A percentile compares a stretch with the other conserved stretches of the same genome.
These are phyloP conservation scores for Nigrospora sphaerica DNA, from an alignment of 2,329 filamentous ascomycete genomes.

Conservation along the genomic window DNA sequence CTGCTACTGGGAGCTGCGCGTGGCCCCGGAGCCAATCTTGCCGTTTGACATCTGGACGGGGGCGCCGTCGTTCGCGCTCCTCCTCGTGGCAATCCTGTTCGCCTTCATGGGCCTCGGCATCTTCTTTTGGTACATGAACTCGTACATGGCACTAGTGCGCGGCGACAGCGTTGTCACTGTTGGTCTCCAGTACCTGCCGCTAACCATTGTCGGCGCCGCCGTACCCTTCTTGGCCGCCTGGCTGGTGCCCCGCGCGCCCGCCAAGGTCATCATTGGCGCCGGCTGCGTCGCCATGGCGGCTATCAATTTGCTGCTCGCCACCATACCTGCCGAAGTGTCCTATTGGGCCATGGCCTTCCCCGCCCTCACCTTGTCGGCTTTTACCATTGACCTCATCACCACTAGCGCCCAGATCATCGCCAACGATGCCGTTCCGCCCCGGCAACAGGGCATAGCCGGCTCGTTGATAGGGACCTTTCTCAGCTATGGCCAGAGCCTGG, in stretches of 20 bases:
- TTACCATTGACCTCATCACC: constrained; percentile 10
- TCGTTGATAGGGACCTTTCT: constrained; percentile 39
- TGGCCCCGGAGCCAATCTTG: constrained; percentile 33
- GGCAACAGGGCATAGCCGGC: constrained; percentile 43
- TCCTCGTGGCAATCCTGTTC: constrained; percentile 35
- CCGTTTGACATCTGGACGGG: constrained; percentile 33
- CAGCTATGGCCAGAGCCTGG: constrained; percentile 32
- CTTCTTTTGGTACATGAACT: constrained; percentile 38
- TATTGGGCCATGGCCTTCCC: constrained; percentile 28
- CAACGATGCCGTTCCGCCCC: constrained; percentile 38
- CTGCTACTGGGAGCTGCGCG: constrained; percentile 33
- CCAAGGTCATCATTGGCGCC: constrained; percentile 26
- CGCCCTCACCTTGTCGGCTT: constrained; percentile 23
- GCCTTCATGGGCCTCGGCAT: constrained; percentile 41
- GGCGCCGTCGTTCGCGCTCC: constrained; percentile 32
- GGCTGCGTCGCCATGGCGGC: constrained; percentile 19
- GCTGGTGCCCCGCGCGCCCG: constrained; percentile 24
- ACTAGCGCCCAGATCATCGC: constrained; percentile 41
- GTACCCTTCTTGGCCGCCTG: constrained; percentile 20
- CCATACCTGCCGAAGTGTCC: constrained; percentile 22
- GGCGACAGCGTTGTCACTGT: constrained; percentile 30
- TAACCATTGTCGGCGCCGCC: constrained; percentile 25
- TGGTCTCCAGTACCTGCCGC: constrained; percentile 30
- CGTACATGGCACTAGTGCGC: constrained; percentile 36
- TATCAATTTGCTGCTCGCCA: constrained; percentile 22